Conservation (phyloP, 305 asterid genomes). For the Fraxinus greggii region DNA sequence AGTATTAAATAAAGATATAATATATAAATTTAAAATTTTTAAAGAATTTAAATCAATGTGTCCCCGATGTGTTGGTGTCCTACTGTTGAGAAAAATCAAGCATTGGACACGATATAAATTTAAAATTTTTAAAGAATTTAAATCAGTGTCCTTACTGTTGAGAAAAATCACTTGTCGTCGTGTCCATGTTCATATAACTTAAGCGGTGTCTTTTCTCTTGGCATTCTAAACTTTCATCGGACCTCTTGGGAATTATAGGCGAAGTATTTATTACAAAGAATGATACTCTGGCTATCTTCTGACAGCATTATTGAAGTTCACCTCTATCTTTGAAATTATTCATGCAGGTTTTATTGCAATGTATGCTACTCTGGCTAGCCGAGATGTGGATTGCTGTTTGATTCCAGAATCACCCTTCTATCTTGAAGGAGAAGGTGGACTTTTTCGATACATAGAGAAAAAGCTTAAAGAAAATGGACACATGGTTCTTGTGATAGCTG, state of each 20-base stretch:
- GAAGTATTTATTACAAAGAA: constrained; percentile 70
- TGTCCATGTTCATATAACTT: not conserved
- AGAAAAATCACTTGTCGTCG: not conserved
- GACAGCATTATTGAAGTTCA: not conserved
- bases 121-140: no score
- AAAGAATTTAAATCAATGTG: not conserved
- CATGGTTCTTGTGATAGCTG: constrained; percentile 76
- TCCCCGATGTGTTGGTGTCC: not conserved
- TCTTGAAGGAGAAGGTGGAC: constrained; percentile 72
- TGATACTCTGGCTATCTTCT: not conserved
- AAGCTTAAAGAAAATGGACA: constrained; percentile 72
- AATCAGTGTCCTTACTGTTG: not conserved
- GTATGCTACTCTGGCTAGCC: constrained; percentile 83
- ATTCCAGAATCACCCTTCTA: constrained; percentile 73
- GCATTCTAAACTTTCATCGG: constrained; percentile 11
- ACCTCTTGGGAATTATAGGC: constrained; percentile 19
- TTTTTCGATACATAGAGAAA: constrained; percentile 48
- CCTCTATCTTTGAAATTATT: not conserved
- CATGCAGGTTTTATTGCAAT: constrained; percentile 66
- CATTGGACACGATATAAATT: not conserved
- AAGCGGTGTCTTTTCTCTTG: not conserved
- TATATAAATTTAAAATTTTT: not conserved
- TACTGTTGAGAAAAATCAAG: not conserved
- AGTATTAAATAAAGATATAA: not conserved
- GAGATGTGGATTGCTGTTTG: constrained; percentile 82